A percentile compares a stretch with the other conserved stretches of the same genome.
These are phyloP conservation scores for Astragalus glycyphyllos DNA, from an alignment of 306 rosid species.

Conservation along the genomic window DNA sequence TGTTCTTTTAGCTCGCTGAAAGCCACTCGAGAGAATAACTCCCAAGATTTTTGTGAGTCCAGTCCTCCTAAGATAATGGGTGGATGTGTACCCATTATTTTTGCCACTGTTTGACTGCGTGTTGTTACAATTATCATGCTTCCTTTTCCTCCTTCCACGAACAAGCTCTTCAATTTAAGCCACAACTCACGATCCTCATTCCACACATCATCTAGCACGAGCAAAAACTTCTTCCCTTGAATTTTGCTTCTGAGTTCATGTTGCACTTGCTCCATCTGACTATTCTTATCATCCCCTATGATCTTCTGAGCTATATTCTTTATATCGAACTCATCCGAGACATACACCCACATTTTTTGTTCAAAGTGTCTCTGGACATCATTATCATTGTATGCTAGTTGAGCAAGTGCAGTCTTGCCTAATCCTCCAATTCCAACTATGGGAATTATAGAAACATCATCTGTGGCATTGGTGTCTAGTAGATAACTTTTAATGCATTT, in stretches of 20 bases:
- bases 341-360: slow-evolving; percentile 51
- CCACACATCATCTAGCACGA: slow-evolving; percentile 59
- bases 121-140: slow-evolving; percentile 51
- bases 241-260: slow-evolving; percentile 31
- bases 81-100: neutral
- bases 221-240: slow-evolving; percentile 39
- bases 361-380: slow-evolving; percentile 30
- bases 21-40: slow-evolving; percentile 42
- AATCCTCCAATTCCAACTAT: slow-evolving; percentile 56
- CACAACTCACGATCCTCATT: slow-evolving; percentile 38
- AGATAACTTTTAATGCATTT: slow-evolving; percentile 1
- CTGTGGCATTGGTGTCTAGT: neutral
- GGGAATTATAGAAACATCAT: slow-evolving; percentile 41
- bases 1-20: slow-evolving; percentile 29
- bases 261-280: slow-evolving; percentile 38
- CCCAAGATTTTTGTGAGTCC: slow-evolving; percentile 26
- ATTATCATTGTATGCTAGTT: slow-evolving; percentile 37
- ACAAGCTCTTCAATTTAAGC: slow-evolving; percentile 27
- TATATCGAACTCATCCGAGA: slow-evolving; percentile 52
- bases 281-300: neutral
- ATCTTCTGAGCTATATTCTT: slow-evolving; percentile 40
- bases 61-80: slow-evolving; percentile 31
- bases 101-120: slow-evolving; percentile 35
- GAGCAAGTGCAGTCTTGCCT: slow-evolving; percentile 57
- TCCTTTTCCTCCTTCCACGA: slow-evolving; percentile 43